Percentiles rank a stretch among this genome's conserved stretches.
Evolutionary conservation across 495 filamentous ascomycete species (phyloP).

Genomic region (Xylaria sp.): DNA sequence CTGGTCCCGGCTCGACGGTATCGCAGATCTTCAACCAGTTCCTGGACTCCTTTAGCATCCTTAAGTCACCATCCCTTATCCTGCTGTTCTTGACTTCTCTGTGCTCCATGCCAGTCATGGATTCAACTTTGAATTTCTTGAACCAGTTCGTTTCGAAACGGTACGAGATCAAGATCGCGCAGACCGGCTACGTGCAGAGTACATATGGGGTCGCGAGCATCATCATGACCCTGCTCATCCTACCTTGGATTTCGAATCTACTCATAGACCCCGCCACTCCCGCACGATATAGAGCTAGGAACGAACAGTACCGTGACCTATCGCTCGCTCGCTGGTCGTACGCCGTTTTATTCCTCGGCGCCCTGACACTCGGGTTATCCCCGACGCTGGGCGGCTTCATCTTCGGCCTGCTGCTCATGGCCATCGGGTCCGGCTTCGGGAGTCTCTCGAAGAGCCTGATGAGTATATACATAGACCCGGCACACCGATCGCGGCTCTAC

Average conservation of each 20-base stretch:
- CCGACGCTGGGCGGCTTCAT: conserved; percentile 39
- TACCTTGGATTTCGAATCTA: conserved; percentile 36
- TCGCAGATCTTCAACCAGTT: conserved; percentile 31
- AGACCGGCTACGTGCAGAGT: conserved; percentile 39
- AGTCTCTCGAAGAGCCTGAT: conserved; percentile 55
- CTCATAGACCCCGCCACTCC: conserved; percentile 31
- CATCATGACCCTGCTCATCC: conserved; percentile 30
- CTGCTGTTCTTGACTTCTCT: conserved; percentile 37
- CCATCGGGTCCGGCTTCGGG: conserved; percentile 40
- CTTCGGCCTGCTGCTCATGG: conserved; percentile 41
- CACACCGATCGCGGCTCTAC: conserved; percentile 64
- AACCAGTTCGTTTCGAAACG: conserved; percentile 41
- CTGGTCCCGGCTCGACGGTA: conserved; percentile 13
- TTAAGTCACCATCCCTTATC: conserved; percentile 37
- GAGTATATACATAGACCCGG: conserved; percentile 59
- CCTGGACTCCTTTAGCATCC: conserved; percentile 36
- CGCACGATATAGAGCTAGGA: conserved; percentile 27
- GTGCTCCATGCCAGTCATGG: conserved; percentile 30
- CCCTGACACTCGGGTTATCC: conserved; percentile 42
- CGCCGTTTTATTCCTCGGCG: conserved; percentile 54
- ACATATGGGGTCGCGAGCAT: conserved; percentile 34
- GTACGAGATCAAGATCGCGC: conserved; percentile 36
- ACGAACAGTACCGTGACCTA: conserved; percentile 56
- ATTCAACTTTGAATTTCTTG: conserved; percentile 34
- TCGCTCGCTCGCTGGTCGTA: conserved; percentile 58